These are phyloP conservation scores for Pichia manshurica DNA, from an alignment of 805 yeast genomes.

Conservation along the genomic window DNA sequence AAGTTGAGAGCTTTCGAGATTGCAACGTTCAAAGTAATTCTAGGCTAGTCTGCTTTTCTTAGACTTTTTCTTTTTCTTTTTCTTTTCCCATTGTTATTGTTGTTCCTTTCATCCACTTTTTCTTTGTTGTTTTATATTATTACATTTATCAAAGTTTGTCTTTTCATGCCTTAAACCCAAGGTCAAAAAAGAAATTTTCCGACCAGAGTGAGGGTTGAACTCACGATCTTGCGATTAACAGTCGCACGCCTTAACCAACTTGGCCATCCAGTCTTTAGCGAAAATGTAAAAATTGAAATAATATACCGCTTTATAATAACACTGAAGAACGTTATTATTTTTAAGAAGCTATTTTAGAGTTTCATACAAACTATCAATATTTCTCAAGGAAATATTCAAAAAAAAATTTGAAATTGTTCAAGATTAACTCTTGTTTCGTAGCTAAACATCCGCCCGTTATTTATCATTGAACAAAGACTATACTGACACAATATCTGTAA, in stretches of 20 bases:
- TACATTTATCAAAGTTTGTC: not conserved
- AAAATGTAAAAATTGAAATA: too few species aligned
- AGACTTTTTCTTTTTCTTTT: not conserved
- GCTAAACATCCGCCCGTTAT: too few species aligned
- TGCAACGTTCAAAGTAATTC: constrained; percentile 51
- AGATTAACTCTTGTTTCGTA: too few species aligned
- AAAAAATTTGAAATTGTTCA: too few species aligned
- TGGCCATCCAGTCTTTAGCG: constrained; percentile 44
- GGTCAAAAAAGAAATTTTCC: constrained; percentile 17
- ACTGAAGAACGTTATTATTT: too few species aligned
- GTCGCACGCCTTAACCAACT: constrained; percentile 59
- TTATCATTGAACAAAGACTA: too few species aligned
- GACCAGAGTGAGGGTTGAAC: constrained; percentile 58
- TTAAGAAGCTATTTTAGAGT: too few species aligned
- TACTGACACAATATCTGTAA: too few species aligned
- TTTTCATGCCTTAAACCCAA: too few species aligned
- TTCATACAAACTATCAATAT: too few species aligned
- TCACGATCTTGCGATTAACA: constrained; percentile 61
- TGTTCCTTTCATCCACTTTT: not conserved
- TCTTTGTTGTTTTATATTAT: not conserved
- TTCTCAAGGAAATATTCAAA: too few species aligned
- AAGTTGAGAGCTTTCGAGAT: constrained; percentile 73
- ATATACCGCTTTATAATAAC: too few species aligned
- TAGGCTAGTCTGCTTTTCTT: constrained; percentile 19
- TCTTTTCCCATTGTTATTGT: not conserved